Conservation (phyloP, 371 early-diverging fungal species). For the Mucor piriformis region DNA sequence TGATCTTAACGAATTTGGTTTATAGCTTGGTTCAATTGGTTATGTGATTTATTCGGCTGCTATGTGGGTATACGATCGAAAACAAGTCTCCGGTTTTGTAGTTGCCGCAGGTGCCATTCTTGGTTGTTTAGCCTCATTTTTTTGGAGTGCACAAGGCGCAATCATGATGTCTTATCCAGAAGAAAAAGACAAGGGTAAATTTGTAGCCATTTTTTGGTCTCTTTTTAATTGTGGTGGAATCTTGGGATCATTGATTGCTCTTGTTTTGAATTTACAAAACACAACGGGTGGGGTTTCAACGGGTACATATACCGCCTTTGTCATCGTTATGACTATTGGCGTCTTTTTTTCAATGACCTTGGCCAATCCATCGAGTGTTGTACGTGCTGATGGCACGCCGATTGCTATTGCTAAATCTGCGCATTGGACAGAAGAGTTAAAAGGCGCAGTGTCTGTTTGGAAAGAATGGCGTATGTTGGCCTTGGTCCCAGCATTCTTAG, state of each 20-base stretch:
- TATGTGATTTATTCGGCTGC: constrained; percentile 63
- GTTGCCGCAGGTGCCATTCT: constrained; percentile 66
- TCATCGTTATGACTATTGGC: constrained; percentile 68
- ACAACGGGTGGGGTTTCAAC: constrained; percentile 50
- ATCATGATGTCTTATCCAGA: constrained; percentile 74
- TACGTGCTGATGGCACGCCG: constrained; percentile 64
- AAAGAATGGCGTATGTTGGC: constrained; percentile 64
- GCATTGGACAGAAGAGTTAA: constrained; percentile 57
- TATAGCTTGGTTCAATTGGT: constrained; percentile 49
- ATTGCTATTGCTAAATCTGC: constrained; percentile 58
- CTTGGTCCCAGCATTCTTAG: constrained; percentile 67
- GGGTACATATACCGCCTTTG: constrained; percentile 69
- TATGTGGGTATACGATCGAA: constrained; percentile 54
- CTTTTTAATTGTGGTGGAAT: constrained; percentile 83
- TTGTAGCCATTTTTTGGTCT: constrained; percentile 78
- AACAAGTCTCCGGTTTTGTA: constrained; percentile 47
- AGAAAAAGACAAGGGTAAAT: constrained; percentile 73
- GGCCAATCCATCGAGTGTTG: constrained; percentile 61
- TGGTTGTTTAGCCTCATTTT: constrained; percentile 62
- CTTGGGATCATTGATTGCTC: constrained; percentile 72
- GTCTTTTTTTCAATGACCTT: constrained; percentile 53
- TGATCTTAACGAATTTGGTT: background rate
- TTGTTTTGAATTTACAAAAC: constrained; percentile 63
- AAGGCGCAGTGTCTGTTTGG: constrained; percentile 66
- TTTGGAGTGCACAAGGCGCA: constrained; percentile 73